phyloP scores from a whole-genome alignment of 139 green algal species.

The Chlamydomonas asymmetrica region DNA sequence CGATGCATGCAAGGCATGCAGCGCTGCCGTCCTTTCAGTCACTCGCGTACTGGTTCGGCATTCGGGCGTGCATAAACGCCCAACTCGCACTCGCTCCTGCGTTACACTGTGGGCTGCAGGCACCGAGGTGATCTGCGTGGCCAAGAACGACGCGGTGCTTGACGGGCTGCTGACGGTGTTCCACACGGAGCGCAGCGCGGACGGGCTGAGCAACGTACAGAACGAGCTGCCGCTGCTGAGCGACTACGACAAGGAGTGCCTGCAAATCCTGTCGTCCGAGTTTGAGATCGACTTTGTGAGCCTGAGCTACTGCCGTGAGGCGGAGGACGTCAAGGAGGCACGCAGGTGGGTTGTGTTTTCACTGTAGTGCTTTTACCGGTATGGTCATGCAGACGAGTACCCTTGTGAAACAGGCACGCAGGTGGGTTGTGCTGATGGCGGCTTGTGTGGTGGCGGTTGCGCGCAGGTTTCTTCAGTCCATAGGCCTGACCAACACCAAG shows the following conservation, averaged over 20 bases:
- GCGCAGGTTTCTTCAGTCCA: slow-evolving; percentile 73
- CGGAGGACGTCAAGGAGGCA: slow-evolving; percentile 75
- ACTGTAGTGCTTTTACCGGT: not conserved
- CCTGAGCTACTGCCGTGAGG: slow-evolving; percentile 72
- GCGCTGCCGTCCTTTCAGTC: too few species aligned
- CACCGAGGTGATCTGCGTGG: slow-evolving; percentile 75
- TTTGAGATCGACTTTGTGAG: slow-evolving; percentile 82
- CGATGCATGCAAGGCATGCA: too few species aligned
- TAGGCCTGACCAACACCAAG: slow-evolving; percentile 70
- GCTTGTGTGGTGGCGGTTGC: too few species aligned
- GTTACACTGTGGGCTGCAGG: too few species aligned
- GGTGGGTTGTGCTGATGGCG: too few species aligned
- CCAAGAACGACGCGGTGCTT: slow-evolving; percentile 72
- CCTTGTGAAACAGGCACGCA: not conserved
- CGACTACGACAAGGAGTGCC: slow-evolving; percentile 73
- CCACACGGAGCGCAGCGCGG: slow-evolving; percentile 77
- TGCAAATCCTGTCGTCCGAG: slow-evolving; percentile 38
- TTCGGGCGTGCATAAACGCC: too few species aligned
- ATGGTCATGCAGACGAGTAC: not conserved
- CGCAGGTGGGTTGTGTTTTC: slow-evolving; percentile 25
- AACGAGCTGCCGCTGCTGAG: slow-evolving; percentile 82
- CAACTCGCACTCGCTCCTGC: too few species aligned
- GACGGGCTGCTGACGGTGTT: slow-evolving; percentile 92
- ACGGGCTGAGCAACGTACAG: slow-evolving; percentile 74
- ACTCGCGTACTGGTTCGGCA: too few species aligned